A percentile compares a stretch with the other conserved stretches of the same genome.
phyloP scores from a whole-genome alignment of 257 asterid species.

The Capsicum pubescens region DNA sequence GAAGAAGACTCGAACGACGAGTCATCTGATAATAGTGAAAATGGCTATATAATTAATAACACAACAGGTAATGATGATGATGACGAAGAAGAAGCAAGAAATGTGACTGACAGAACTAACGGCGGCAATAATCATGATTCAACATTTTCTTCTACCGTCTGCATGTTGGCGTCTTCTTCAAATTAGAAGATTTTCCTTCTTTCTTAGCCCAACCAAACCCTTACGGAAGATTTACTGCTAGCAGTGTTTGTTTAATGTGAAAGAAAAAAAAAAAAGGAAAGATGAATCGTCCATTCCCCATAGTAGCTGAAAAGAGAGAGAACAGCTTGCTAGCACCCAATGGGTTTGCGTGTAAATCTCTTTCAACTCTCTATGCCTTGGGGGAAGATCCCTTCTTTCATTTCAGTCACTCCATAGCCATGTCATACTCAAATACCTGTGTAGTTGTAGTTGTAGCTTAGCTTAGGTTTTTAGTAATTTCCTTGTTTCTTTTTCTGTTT shows the following conservation, averaged over 20 bases:
- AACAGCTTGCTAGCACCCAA: constrained; percentile 43
- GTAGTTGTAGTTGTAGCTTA: neutral
- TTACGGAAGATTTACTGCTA: neutral
- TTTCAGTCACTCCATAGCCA: neutral
- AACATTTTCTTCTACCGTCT: neutral
- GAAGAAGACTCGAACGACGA: constrained; percentile 18
- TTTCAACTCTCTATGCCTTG: neutral
- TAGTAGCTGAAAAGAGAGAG: constrained; percentile 9
- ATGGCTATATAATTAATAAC: neutral
- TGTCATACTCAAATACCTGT: constrained; percentile 23
- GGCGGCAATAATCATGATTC: constrained; percentile 32
- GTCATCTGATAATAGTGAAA: neutral
- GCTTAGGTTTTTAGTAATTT: neutral
- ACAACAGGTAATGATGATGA: constrained; percentile 27
- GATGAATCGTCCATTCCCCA: neutral
- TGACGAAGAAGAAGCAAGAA: constrained; percentile 18
- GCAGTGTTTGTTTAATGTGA: neutral
- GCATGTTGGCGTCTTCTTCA: constrained; percentile 7
- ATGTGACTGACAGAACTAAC: neutral
- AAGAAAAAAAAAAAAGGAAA: neutral
- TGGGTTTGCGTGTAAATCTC: constrained; percentile 46
- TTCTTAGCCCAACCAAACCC: neutral
- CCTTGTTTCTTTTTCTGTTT: neutral
- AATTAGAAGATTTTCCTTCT: neutral
- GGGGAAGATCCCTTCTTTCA: neutral